A percentile compares a stretch with the other conserved stretches of the same genome.
phyloP scores from a whole-genome alignment of 1,284 basidiomycete species.

The Coniferiporia weirii region DNA sequence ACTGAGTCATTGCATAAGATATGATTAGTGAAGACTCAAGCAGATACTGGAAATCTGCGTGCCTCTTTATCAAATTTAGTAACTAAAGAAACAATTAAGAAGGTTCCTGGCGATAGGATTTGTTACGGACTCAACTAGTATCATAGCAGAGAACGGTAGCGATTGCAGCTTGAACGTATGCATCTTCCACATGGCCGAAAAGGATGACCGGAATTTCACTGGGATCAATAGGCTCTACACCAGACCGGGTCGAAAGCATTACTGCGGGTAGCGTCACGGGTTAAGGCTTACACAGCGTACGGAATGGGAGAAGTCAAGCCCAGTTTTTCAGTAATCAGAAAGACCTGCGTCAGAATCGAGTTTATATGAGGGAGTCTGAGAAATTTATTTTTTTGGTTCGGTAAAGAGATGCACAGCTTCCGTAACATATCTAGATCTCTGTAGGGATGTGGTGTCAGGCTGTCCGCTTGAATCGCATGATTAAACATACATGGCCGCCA shows the following conservation, averaged over 20 bases:
- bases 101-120: background rate
- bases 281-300: background rate
- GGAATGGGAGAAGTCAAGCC: background rate
- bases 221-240: background rate
- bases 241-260: conserved; percentile 18
- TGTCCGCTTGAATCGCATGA: too few species aligned
- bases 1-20: background rate
- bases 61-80: conserved; percentile 5
- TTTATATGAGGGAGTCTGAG: too few species aligned
- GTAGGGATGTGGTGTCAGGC: too few species aligned
- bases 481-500: too few species aligned
- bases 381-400: too few species aligned
- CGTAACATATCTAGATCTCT: too few species aligned
- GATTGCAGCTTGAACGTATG: background rate
- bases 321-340: too few species aligned
- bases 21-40: too few species aligned
- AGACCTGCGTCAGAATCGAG: too few species aligned
- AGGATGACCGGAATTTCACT: background rate
- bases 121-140: background rate
- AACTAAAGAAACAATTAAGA: background rate
- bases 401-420: too few species aligned
- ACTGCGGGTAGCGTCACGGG: conserved; percentile 35
- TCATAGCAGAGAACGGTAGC: background rate
- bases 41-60: background rate
- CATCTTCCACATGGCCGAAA: background rate